phyloP scores from a whole-genome alignment of 805 yeast genomes.

The Saccharomycopsis sp. region DNA sequence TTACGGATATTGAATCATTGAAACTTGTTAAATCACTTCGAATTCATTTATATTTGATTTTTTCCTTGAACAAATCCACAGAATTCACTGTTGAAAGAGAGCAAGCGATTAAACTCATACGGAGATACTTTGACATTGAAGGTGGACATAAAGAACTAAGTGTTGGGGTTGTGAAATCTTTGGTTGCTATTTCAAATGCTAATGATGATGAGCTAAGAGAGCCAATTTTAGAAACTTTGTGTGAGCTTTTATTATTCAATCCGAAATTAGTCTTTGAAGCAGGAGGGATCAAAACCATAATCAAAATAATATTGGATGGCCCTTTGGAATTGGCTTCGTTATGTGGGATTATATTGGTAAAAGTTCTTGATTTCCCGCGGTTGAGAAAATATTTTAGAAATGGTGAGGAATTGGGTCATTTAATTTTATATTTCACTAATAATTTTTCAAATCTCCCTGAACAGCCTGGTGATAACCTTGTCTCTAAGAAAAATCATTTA shows the following conservation, averaged over 20 bases:
- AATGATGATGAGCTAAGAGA: conserved; percentile 43
- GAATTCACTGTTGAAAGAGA: conserved; percentile 56
- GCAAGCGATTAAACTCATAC: conserved; percentile 66
- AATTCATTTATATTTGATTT: conserved; percentile 55
- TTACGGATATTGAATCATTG: conserved; percentile 49
- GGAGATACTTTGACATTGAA: conserved; percentile 51
- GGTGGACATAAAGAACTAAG: conserved; percentile 48
- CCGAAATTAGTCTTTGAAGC: conserved; percentile 38
- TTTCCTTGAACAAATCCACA: conserved; percentile 55
- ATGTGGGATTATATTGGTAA: conserved; percentile 42
- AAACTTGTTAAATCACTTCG: conserved; percentile 32
- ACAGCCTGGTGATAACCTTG: neutral
- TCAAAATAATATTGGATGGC: conserved; percentile 46
- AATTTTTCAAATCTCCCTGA: conserved; percentile 12
- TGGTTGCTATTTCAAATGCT: conserved; percentile 57
- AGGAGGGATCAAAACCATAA: conserved; percentile 36
- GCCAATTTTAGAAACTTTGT: conserved; percentile 45
- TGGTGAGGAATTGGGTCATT: conserved; percentile 53
- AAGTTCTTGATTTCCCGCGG: conserved; percentile 50
- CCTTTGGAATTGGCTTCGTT: conserved; percentile 39
- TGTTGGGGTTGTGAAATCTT: conserved; percentile 50
- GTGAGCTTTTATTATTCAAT: conserved; percentile 41
- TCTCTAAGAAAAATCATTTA: conserved; percentile 33
- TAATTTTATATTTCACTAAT: conserved; percentile 40
- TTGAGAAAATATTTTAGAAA: conserved; percentile 43